Percentiles rank a stretch among this genome's conserved stretches.
phyloP scores from a whole-genome alignment of 208 protist genomes.

The Crithidia sp. region DNA sequence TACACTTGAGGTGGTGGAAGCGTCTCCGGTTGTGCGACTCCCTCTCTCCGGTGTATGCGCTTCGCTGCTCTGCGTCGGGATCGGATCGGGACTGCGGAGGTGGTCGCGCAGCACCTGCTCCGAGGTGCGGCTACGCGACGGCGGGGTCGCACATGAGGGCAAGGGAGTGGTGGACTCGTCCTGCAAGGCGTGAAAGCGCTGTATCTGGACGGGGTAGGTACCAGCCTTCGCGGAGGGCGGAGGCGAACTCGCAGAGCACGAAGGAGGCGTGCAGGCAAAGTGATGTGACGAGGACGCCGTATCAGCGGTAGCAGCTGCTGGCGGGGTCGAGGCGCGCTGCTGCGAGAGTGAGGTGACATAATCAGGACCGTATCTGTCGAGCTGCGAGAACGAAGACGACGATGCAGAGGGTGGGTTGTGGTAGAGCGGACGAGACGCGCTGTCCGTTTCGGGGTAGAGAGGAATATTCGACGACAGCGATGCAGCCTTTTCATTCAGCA shows the following conservation, averaged over 20 bases:
- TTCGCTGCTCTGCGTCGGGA: slow-evolving; percentile 12
- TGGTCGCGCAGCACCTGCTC: slow-evolving; percentile 21
- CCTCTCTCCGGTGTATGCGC: too few relatives aligned
- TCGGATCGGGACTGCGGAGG: slow-evolving; percentile 6
- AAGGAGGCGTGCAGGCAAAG: slow-evolving; percentile 16
- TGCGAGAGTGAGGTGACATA: neutral
- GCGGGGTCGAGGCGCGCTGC: neutral
- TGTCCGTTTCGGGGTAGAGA: too few relatives aligned
- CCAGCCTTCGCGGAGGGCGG: neutral
- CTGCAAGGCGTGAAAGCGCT: neutral
- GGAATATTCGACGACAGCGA: too few relatives aligned
- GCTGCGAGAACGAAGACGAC: too few relatives aligned
- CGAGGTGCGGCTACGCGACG: slow-evolving; percentile 17
- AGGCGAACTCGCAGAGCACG: neutral
- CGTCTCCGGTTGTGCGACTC: too few relatives aligned
- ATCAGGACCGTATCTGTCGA: too few relatives aligned
- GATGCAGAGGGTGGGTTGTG: too few relatives aligned
- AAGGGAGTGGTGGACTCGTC: slow-evolving; percentile 10
- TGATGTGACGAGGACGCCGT: neutral
- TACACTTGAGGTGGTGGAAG: neutral
- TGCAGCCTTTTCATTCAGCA: too few relatives aligned
- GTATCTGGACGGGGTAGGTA: neutral
- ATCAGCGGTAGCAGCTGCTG: too few relatives aligned
- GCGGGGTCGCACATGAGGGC: slow-evolving; percentile 11
- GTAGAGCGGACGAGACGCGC: too few relatives aligned